Conservation (phyloP, 805 yeast genomes). For the Brettanomyces naardenensis region DNA sequence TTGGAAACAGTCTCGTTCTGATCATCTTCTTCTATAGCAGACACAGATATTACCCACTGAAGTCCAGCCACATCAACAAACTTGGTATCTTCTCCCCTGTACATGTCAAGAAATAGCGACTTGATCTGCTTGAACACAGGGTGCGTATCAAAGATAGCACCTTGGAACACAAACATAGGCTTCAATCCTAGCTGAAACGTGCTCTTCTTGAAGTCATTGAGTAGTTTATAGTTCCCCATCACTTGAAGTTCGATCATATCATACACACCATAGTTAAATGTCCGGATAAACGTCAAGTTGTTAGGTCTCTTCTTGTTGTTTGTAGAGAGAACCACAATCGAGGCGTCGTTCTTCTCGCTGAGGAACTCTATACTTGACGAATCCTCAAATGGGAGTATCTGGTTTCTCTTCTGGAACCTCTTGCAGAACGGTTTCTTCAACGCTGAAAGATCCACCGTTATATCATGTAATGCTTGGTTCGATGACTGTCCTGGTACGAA, state of each 20-base stretch:
- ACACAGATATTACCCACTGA: slow-evolving; percentile 80
- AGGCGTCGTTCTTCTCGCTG: slow-evolving; percentile 88
- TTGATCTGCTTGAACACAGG: slow-evolving; percentile 81
- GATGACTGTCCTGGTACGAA: slow-evolving; percentile 86
- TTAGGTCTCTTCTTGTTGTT: slow-evolving; percentile 90
- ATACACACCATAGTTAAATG: slow-evolving; percentile 82
- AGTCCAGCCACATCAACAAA: slow-evolving; percentile 91
- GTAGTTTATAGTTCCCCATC: slow-evolving; percentile 58
- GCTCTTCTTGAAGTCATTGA: slow-evolving; percentile 69
- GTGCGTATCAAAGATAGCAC: slow-evolving; percentile 83
- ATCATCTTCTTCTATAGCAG: slow-evolving; percentile 70
- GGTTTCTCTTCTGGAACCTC: slow-evolving; percentile 83
- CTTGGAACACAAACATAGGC: slow-evolving; percentile 92
- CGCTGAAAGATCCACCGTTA: slow-evolving; percentile 81
- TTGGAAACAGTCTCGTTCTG: slow-evolving; percentile 50
- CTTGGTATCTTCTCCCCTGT: slow-evolving; percentile 74
- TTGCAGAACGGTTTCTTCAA: slow-evolving; percentile 86
- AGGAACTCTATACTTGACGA: slow-evolving; percentile 78
- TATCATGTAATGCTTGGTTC: slow-evolving; percentile 75
- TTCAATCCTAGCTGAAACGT: slow-evolving; percentile 86
- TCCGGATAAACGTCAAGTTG: slow-evolving; percentile 78
- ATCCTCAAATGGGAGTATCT: slow-evolving; percentile 90
- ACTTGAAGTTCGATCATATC: slow-evolving; percentile 90
- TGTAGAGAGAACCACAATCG: slow-evolving; percentile 71
- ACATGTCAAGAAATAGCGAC: slow-evolving; percentile 85